Conservation (phyloP, 1,284 basidiomycete species). For the Exsudoporus floridanus region DNA sequence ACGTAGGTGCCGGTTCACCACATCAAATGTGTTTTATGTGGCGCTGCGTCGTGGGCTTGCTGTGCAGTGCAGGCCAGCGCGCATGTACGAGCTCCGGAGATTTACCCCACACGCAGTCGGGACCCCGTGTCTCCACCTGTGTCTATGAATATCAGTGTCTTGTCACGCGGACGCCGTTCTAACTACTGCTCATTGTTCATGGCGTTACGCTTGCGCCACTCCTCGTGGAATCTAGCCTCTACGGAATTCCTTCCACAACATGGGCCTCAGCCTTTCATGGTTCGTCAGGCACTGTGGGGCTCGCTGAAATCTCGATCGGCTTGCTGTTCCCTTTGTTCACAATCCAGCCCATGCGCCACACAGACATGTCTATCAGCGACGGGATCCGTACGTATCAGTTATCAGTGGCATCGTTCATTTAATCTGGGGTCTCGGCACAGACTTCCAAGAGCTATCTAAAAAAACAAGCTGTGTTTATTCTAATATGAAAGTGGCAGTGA, state of each 20-base stretch:
- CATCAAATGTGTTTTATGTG: constrained; percentile 2
- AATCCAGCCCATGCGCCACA: not conserved
- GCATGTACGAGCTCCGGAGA: constrained; percentile 6
- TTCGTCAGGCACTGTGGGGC: constrained; percentile 9
- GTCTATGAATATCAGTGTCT: not conserved
- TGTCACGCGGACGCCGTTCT: constrained; percentile 1
- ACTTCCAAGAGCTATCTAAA: not conserved
- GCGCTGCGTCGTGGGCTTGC: not conserved
- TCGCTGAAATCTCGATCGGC: constrained; percentile 33
- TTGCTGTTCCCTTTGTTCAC: not conserved
- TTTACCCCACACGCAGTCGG: constrained; percentile 17
- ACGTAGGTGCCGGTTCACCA: constrained; percentile 1
- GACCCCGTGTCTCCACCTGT: constrained; percentile 1
- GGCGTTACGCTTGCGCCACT: constrained; percentile 13
- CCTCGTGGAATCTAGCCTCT: constrained; percentile 15
- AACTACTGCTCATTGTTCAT: not conserved
- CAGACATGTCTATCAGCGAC: not conserved
- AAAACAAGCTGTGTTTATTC: constrained; percentile 7
- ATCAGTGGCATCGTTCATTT: constrained; percentile 13
- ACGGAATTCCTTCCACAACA: constrained; percentile 11
- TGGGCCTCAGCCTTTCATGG: constrained; percentile 2
- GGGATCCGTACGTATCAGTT: constrained; percentile 9
- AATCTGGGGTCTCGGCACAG: not conserved
- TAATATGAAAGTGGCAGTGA: constrained; percentile 10
- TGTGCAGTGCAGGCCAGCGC: not conserved